A percentile compares a stretch with the other conserved stretches of the same genome.
phyloP scores from a whole-genome alignment of 768 basidiomycete species.

The Suillus placidus region DNA sequence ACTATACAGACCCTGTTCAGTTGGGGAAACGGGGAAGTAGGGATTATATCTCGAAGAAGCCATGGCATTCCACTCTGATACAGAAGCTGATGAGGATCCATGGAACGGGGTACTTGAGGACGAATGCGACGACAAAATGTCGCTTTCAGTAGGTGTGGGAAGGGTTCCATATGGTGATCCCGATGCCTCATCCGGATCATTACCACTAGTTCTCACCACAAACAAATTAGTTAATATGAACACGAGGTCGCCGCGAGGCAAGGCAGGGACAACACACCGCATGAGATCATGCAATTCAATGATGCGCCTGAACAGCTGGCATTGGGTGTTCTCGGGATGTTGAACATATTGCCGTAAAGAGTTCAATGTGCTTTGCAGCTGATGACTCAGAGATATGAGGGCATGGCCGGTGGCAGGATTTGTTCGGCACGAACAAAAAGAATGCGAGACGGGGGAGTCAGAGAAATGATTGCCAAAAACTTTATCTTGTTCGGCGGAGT shows the following conservation, averaged over 20 bases:
- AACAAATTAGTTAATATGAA: conserved; percentile 35
- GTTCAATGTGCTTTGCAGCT: conserved; percentile 58
- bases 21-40: conserved; percentile 63
- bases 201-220: conserved; percentile 46
- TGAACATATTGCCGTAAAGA: conserved; percentile 64
- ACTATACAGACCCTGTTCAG: conserved; percentile 58
- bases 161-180: conserved; percentile 55
- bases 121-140: conserved; percentile 51
- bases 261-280: conserved; percentile 53
- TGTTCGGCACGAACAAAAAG: conserved; percentile 64
- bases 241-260: conserved; percentile 39
- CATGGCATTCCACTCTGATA: conserved; percentile 65
- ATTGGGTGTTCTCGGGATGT: conserved; percentile 55
- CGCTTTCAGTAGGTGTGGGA: conserved; percentile 65
- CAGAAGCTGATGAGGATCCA: conserved; percentile 43
- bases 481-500: conserved; percentile 37
- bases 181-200: conserved; percentile 51
- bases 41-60: conserved; percentile 61
- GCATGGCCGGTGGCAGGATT: conserved; percentile 61
- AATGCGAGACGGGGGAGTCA: conserved; percentile 36
- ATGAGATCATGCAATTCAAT: conserved; percentile 62
- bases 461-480: conserved; percentile 36
- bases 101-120: conserved; percentile 46
- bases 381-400: conserved; percentile 63
- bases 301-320: conserved; percentile 60